These are phyloP conservation scores for Talaromyces marneffei DNA, from an alignment of 2,329 filamentous ascomycete species.

Conservation along the genomic window DNA sequence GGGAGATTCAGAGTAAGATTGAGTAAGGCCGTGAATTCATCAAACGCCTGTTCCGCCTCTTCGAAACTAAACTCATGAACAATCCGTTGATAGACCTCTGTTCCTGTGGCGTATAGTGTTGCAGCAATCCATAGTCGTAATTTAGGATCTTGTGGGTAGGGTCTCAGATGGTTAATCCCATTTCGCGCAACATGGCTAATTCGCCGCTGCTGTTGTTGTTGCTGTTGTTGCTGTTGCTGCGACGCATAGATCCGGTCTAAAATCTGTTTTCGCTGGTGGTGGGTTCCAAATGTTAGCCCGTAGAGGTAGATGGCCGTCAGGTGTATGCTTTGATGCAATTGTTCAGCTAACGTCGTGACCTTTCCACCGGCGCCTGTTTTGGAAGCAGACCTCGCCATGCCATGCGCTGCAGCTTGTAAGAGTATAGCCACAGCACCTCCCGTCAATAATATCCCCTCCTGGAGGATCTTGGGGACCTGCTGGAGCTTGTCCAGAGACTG, in stretches of 20 bases:
- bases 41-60: constrained; percentile 28
- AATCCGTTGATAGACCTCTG: constrained; percentile 34
- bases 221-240: constrained; percentile 16
- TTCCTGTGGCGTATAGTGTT: constrained; percentile 32
- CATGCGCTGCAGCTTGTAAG: constrained; percentile 31
- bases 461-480: constrained; percentile 31
- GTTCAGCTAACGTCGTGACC: constrained; percentile 17
- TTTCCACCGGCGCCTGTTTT: constrained; percentile 5
- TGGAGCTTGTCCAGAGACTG: constrained; percentile 29
- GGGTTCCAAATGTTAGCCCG: constrained; percentile 29
- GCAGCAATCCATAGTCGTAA: constrained; percentile 30
- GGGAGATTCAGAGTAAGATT: constrained; percentile 23
- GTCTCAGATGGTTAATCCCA: neutral
- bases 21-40: constrained; percentile 27
- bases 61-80: constrained; percentile 29
- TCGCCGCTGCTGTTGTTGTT: neutral
- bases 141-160: constrained; percentile 20
- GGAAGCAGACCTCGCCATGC: constrained; percentile 18
- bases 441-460: constrained; percentile 32
- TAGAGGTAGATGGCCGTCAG: constrained; percentile 30
- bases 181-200: neutral
- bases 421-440: constrained; percentile 31
- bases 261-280: constrained; percentile 25
- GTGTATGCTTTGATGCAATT: constrained; percentile 28
- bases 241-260: constrained; percentile 21